Evolutionary conservation across 2,329 filamentous ascomycete species (phyloP).

Genomic region (Cryphonectria parasitica): DNA sequence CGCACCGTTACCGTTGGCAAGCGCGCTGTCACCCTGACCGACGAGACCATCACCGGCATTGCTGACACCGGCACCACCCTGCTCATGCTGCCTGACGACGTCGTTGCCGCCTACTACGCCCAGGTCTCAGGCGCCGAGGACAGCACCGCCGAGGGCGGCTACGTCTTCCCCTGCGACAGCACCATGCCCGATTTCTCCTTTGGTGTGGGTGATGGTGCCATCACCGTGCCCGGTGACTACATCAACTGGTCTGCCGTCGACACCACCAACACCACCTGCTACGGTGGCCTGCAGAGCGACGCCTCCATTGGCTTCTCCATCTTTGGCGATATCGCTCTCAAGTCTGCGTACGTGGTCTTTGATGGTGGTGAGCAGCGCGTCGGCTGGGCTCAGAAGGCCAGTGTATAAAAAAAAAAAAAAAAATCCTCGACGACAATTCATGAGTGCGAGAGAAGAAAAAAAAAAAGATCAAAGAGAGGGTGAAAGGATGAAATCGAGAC

Average conservation of each 20-base stretch:
- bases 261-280: constrained; percentile 36
- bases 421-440: too few relatives aligned
- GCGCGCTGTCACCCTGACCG: constrained; percentile 35
- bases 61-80: constrained; percentile 56
- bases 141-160: constrained; percentile 41
- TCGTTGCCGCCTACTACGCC: constrained; percentile 50
- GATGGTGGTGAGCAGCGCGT: constrained; percentile 42
- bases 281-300: constrained; percentile 40
- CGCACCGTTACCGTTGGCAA: constrained; percentile 2
- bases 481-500: not conserved
- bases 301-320: constrained; percentile 35
- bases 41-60: constrained; percentile 41
- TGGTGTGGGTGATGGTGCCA: constrained; percentile 45
- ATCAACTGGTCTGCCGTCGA: constrained; percentile 40
- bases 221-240: constrained; percentile 47
- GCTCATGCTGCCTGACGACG: constrained; percentile 48
- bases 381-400: constrained; percentile 44
- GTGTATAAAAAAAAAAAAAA: not conserved
- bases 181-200: constrained; percentile 48
- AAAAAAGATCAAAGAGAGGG: not conserved
- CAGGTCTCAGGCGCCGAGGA: constrained; percentile 44
- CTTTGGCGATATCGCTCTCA: constrained; percentile 38
- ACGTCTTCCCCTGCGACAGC: constrained; percentile 50
- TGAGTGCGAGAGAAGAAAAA: not conserved
- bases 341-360: constrained; percentile 39